Evolutionary conservation across 129 eudicot genomes (phyloP), one percentile per base, ranked within the genome.

Genomic region (Pittosporum tobira): DNA sequence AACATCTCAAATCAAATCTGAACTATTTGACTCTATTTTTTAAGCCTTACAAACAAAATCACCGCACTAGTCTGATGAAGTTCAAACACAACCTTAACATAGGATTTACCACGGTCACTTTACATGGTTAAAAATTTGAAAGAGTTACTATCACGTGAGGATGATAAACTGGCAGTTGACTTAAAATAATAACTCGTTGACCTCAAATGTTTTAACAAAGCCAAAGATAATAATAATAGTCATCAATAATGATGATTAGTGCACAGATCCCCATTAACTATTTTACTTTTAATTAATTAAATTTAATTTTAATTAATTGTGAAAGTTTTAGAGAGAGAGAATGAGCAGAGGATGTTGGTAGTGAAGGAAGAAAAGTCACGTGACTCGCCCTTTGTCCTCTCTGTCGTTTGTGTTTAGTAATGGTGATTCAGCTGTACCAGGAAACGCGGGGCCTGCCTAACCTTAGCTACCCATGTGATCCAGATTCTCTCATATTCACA

Each of bases 341-440:
- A 55, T 45, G 12, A n/a, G 5, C 24, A 18, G 51, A 43, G 40
- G 65, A 64, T 57, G 75, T 48, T 65, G 69, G 69, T 48, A 51
- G 62, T 21, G 66, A 71, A 49, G 69, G 56, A 40, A 47, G 75
- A 66, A 58, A 46, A 20, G 69, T 77, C 82, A 72, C 82, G 82
- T 77, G 82, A 70, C 37, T 52, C 62, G 19, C 60, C 30, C 64
- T 43, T 47, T 22, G 7, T 14, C 13, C 24, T 63, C 67, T 14
- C 12, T 34, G 48, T 13, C 38, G 26, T 49, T 24, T 38, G n/a
- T 21, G 25, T 31, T 20, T 14, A 15, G 8, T 2, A 10, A 29
- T 10, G 10, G 23, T 3, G 15, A 15, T 74, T 74, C 57, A 27
- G 53, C 73, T 70, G 37, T 47, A 76, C 70, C 74, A 71, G 57